Evolutionary conservation across 768 basidiomycete genomes (phyloP), one percentile per base, ranked within the genome.

Genomic region (Pisolithus albus): DNA sequence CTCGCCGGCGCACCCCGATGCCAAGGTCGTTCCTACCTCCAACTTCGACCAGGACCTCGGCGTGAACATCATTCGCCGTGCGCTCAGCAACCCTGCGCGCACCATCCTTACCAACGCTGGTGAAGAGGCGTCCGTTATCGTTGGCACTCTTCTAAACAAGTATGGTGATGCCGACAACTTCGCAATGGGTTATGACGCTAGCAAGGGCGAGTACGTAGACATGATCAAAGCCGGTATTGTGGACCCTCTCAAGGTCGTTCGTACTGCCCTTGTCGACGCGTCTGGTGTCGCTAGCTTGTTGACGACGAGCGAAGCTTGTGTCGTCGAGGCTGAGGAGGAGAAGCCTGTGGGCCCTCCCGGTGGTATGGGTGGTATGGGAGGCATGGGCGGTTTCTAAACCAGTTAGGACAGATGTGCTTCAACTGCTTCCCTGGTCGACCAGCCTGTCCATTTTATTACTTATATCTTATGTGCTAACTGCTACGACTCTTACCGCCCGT

Each of bases 1-100:
- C 19, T 72, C 77, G 1, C 78, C 81, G 0, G 67, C 76, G 7
- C 74, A 76, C 15, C 67, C 81, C 2, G 76, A 80, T 59, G 79
- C 84, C 36, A 81, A 80, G 60, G 75, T 83, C 38, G 82, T 98
- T 62, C 69, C 79, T 18, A 91, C 88, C 0, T 71, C 74, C 69
- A 97, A 97, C 88, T 98, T 98, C 63, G 95, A 98, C 74, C 94
- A 97, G 64, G 85, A 92, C 61, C 89, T 99, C 51, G 95, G 95
- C 60, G 90, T 97, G 21, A 79, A 83, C 54, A 97, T 96, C 71
- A 89, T 96, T 69, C 83, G 86, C 30, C 83, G 88, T 26, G 93
- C 94, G 18, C 72, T 98, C 57, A 80, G 83, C 18, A 76, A 83
- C 51, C 95, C 95, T 6, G 78, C 86, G 11, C 86, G 92, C 42